These are phyloP conservation scores for Rubia tinctorum DNA, from an alignment of 305 asterid species.

Conservation along the genomic window DNA sequence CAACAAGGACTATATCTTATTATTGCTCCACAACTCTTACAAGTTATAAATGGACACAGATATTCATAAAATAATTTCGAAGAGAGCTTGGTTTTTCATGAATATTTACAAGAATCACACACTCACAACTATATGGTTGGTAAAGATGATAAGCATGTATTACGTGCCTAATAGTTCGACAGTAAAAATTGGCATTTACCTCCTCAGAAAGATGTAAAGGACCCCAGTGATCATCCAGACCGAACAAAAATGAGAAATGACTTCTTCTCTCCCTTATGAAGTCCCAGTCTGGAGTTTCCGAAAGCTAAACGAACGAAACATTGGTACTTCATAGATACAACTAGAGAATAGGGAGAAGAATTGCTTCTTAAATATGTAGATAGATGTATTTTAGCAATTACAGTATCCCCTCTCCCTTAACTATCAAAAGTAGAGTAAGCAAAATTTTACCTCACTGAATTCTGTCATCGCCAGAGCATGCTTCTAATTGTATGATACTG, in stretches of 20 bases:
- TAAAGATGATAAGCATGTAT: not conserved
- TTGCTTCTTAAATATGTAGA: not conserved
- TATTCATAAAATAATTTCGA: too few relatives aligned
- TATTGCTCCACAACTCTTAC: not conserved
- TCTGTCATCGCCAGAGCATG: conserved; percentile 85
- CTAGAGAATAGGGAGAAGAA: not conserved
- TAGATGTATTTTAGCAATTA: not conserved
- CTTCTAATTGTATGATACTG: conserved; percentile 82
- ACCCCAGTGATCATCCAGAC: conserved; percentile 93
- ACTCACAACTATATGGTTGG: not conserved
- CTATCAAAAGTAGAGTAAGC: not conserved
- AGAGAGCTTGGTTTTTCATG: too few relatives aligned
- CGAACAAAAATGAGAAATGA: conserved; percentile 69
- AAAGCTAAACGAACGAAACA: conserved; percentile 40
- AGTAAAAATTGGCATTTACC: conserved; percentile 37
- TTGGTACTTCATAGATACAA: not conserved
- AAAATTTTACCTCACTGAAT: conserved; percentile 50
- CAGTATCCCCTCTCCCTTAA: not conserved
- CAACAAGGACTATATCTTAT: too few relatives aligned
- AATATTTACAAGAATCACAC: too few relatives aligned
- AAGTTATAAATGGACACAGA: too few relatives aligned
- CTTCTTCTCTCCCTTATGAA: conserved; percentile 55
- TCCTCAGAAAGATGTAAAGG: conserved; percentile 73
- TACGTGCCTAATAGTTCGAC: not conserved
- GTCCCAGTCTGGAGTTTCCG: conserved; percentile 66